Base-by-base conservation (phyloP, 2,329 filamentous ascomycete genomes). In the Zymoseptoria tritici region DNA sequence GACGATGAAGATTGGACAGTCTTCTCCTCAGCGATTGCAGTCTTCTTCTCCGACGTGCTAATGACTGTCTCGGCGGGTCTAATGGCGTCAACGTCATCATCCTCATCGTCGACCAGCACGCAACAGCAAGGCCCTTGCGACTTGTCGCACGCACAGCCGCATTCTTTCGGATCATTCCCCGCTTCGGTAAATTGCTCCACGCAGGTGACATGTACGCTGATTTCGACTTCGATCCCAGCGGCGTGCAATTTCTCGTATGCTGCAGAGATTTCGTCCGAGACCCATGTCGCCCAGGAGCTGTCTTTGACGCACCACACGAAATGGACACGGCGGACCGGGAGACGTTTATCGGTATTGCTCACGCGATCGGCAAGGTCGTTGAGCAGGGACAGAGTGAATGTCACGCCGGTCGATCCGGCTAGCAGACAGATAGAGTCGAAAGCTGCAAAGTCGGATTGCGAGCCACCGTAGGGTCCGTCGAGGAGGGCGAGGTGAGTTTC, bases 301-400 rank as follows among this genome's bases (percentile, higher is more conserved):
- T 64, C 57, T 51, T 67, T 68, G 9, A 70, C 60, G 49, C 65
- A 67, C 68, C 68, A 71, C 6, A 71, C 60, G 49, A 71, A 64
- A 36, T 66, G 62, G 1, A 70, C 49, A 5, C 59, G 57, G 4
- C 64, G 61, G 5, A 70, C 50, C 0, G 68, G 68, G 3, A 71
- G 62, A 11, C 55, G 60, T 46, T 61, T 64, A 13, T 56, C 62
- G 22, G 53, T 51, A 6, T 16, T 26, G 2, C 57, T 58, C 3
- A 62, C 61, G 7, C 68, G 62, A 19, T 68, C 66, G 11, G 68
- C 68, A 20, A 70, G 54, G 49, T 68, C 62, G 49, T 66, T 67
- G 2, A 71, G 62, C 29, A 69, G 49, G 7, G 69, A 58, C 3
- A 66, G 52, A 2, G 64, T 68, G 60, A 69, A 71, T 3, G 69